A percentile compares a stretch with the other conserved stretches of the same genome.
These are phyloP conservation scores for Russula dissimulans DNA, from an alignment of 768 basidiomycete species.

Conservation along the genomic window DNA sequence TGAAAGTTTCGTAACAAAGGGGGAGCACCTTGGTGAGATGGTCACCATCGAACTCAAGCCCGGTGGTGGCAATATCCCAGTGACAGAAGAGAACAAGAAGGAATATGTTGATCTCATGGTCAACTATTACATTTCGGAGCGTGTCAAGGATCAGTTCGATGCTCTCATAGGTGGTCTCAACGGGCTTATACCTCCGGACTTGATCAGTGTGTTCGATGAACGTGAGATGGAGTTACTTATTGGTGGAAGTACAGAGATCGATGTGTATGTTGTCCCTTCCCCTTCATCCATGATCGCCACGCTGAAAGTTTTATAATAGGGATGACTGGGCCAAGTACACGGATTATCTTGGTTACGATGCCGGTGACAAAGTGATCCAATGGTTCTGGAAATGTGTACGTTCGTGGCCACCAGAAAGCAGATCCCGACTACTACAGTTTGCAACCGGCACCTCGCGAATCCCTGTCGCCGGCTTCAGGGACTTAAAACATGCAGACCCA, in stretches of 20 bases:
- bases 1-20: conserved; percentile 93
- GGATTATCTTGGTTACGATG: conserved; percentile 93
- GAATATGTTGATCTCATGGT: conserved; percentile 93
- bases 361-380: conserved; percentile 92
- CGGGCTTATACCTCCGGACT: conserved; percentile 95
- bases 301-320: conserved; percentile 29
- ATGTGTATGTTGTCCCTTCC: conserved; percentile 59
- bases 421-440: conserved; percentile 92
- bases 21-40: conserved; percentile 97
- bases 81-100: conserved; percentile 97
- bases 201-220: conserved; percentile 98
- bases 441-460: conserved; percentile 95
- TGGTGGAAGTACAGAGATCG: conserved; percentile 99
- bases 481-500: conserved; percentile 98
- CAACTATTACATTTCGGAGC: conserved; percentile 93
- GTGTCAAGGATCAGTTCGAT: conserved; percentile 97
- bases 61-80: conserved; percentile 74
- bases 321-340: conserved; percentile 99
- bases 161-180: conserved; percentile 99
- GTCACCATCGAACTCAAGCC: conserved; percentile 93
- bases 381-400: conserved; percentile 99
- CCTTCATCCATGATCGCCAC: background rate
- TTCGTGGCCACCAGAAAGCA: conserved; percentile 96
- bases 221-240: conserved; percentile 94
- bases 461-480: conserved; percentile 98